Conservation (phyloP, 345 rosid genomes). For the Lepidium sativum region DNA sequence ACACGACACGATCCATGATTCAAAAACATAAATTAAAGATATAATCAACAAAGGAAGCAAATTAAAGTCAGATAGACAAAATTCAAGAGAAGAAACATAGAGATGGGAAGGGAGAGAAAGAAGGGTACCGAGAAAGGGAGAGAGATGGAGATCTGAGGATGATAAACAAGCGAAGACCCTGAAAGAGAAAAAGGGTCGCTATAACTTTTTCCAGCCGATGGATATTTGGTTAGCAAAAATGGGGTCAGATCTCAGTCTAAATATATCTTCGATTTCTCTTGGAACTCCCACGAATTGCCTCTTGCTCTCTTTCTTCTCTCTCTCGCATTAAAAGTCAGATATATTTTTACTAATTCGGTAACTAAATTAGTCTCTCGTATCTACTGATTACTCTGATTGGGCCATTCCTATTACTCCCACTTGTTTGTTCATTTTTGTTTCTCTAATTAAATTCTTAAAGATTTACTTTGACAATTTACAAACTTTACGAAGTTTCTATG, state of each 20-base stretch:
- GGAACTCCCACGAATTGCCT: neutral
- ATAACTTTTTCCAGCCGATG: neutral
- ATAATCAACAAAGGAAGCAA: neutral
- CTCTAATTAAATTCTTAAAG: too few species aligned
- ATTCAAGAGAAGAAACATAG: neutral
- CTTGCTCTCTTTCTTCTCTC: constrained; percentile 4
- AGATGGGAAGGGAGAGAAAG: neutral
- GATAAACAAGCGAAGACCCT: constrained; percentile 17
- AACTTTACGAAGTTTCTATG: too few species aligned
- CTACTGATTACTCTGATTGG: neutral
- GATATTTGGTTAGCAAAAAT: neutral
- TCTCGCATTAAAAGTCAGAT: constrained; percentile 8
- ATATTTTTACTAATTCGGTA: neutral
- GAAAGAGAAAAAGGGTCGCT: constrained; percentile 11
- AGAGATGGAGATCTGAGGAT: constrained; percentile 23
- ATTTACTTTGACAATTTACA: too few species aligned
- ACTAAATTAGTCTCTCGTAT: neutral
- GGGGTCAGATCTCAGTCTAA: constrained; percentile 26
- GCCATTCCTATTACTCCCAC: neutral
- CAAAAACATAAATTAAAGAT: too few species aligned
- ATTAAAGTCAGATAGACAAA: neutral
- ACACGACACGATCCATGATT: neutral
- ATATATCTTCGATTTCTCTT: constrained; percentile 4
- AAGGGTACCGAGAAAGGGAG: constrained; percentile 19
- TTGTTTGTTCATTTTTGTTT: neutral